Base-by-base conservation (phyloP, 495 filamentous ascomycete genomes). In the Astrothelium macrocarpum region DNA sequence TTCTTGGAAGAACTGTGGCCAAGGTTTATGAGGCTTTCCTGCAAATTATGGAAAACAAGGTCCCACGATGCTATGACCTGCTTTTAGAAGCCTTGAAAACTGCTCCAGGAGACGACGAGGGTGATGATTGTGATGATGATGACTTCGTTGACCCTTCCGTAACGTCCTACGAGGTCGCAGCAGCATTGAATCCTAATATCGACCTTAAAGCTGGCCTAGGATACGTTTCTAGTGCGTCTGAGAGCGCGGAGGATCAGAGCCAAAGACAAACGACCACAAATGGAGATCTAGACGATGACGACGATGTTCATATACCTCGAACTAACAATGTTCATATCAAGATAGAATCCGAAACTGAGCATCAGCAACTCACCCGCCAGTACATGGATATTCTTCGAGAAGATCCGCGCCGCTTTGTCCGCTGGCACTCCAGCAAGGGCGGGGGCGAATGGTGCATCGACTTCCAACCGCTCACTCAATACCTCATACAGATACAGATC, bases 311-410 rank as follows among this genome's bases (percentile, higher is more conserved):
- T n/a, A 36, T n/a, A 14, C n/a, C 31, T 36, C 59, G 16, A 5
- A 36, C 31, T 36, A 60, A 60, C n/a, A 31, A 31, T 14, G 26
- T 10, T 16, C 31, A 36, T 9, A 11, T 29, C 20, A 29, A 20
- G 7, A 2, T 9, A 16, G 49, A 9, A 10, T 56, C 25, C 1
- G 49, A 29, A 56, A 10, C 12, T 29, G 49, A 56, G 20, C 9
- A 20, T 2, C 23, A 56, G 49, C 49, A 29, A 16, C 49, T 56
- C 25, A 25, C 29, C 25, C 49, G 49, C 25, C 49, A 56, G 25
- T 94, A 98, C 68, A 83, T 97, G 18, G 73, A 82, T 26, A 77
- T 95, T 18, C 84, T 99, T 10, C 76, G 85, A 1, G 84, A 90
- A 68, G 85, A 90, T 63, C 84, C 84, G 0, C 83, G 84, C 67